phyloP scores from a whole-genome alignment of 257 asterid genomes.

The Cruciata laevipes region DNA sequence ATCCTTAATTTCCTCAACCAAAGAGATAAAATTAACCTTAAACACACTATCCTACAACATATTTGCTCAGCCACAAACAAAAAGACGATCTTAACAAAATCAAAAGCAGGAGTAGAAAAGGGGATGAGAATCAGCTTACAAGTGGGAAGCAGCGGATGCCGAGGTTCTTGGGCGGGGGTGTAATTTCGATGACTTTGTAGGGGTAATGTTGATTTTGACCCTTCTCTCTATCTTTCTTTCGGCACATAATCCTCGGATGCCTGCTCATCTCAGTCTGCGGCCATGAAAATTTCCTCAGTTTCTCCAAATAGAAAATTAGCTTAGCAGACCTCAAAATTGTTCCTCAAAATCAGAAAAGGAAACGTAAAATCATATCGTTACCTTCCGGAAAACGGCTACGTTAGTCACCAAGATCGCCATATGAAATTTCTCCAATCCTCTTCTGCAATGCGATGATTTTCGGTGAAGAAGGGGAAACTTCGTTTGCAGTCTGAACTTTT shows the following conservation, averaged over 20 bases:
- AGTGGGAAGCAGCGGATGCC: conserved; percentile 81
- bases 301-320: not conserved
- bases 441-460: not conserved
- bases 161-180: conserved; percentile 89
- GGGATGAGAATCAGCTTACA: conserved; percentile 30
- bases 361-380: conserved; percentile 3
- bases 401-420: conserved; percentile 25
- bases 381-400: conserved; percentile 44
- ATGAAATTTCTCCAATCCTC: not conserved
- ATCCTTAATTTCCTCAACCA: conserved; percentile 6
- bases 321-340: not conserved
- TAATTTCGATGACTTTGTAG: conserved; percentile 69
- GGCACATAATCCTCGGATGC: conserved; percentile 50
- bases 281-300: conserved; percentile 13
- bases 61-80: not conserved
- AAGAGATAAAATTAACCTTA: not conserved
- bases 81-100: not conserved
- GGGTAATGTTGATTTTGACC: conserved; percentile 56
- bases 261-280: conserved; percentile 23
- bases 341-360: not conserved
- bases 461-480: not conserved
- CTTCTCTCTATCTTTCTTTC: conserved; percentile 65
- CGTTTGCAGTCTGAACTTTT: not conserved
- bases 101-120: not conserved
- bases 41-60: not conserved